A percentile compares a stretch with the other conserved stretches of the same genome.
phyloP scores from a whole-genome alignment of 2,329 filamentous ascomycete genomes.

The Stemphylium lycopersici region DNA sequence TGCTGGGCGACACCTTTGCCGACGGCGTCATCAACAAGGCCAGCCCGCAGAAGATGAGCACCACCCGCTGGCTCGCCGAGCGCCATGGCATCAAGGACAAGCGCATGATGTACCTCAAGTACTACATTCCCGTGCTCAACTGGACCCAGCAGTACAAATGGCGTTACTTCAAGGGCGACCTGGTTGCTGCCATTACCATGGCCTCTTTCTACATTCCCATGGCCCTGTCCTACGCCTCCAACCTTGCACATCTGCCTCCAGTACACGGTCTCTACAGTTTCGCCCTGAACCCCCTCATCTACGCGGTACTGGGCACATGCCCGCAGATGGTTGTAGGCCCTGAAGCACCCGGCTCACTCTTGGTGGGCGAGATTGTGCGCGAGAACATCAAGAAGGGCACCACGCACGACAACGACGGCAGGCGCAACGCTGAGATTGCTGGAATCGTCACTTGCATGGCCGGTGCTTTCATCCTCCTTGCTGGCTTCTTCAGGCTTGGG shows the following conservation, averaged over 20 bases:
- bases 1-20: slow-evolving; percentile 52
- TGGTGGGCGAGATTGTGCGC: slow-evolving; percentile 86
- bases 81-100: slow-evolving; percentile 76
- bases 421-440: slow-evolving; percentile 79
- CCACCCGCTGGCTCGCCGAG: slow-evolving; percentile 73
- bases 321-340: slow-evolving; percentile 94
- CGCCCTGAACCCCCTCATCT: slow-evolving; percentile 88
- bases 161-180: slow-evolving; percentile 82
- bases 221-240: slow-evolving; percentile 90
- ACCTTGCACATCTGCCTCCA: slow-evolving; percentile 88
- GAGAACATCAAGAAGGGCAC: slow-evolving; percentile 73
- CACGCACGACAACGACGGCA: slow-evolving; percentile 68
- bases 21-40: slow-evolving; percentile 52
- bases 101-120: slow-evolving; percentile 79
- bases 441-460: slow-evolving; percentile 88
- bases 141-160: slow-evolving; percentile 89
- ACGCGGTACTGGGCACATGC: slow-evolving; percentile 88
- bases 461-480: slow-evolving; percentile 85
- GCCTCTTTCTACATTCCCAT: slow-evolving; percentile 99
- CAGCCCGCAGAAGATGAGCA: slow-evolving; percentile 68
- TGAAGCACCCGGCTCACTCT: slow-evolving; percentile 88
- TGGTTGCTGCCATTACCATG: slow-evolving; percentile 89
- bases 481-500: slow-evolving; percentile 82
- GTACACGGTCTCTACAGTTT: slow-evolving; percentile 95
- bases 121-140: slow-evolving; percentile 89